phyloP scores from a whole-genome alignment of 2,329 filamentous ascomycete genomes.

The Emericellopsis atlantica region DNA sequence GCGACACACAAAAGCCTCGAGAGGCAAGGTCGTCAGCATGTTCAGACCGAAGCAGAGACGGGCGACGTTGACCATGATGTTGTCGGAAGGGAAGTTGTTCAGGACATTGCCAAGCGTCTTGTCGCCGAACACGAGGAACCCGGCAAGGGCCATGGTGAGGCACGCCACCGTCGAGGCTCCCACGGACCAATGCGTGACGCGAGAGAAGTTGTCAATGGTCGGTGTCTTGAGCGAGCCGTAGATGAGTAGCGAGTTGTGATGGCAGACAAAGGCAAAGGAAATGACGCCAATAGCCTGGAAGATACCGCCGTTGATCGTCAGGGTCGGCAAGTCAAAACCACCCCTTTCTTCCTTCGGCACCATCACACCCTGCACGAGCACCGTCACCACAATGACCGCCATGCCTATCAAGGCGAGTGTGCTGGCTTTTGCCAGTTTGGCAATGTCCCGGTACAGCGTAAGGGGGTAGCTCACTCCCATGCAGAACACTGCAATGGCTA shows the following conservation, averaged over 20 bases:
- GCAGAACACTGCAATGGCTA: conserved; percentile 79
- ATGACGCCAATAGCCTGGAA: conserved; percentile 97
- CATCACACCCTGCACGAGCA: conserved; percentile 70
- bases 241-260: conserved; percentile 95
- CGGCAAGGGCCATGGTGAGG: conserved; percentile 73
- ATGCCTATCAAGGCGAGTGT: conserved; percentile 89
- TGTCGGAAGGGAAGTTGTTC: conserved; percentile 91
- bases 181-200: conserved; percentile 89
- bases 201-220: conserved; percentile 87
- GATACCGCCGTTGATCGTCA: conserved; percentile 76
- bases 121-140: conserved; percentile 88
- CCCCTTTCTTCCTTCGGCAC: conserved; percentile 63
- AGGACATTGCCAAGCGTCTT: conserved; percentile 89
- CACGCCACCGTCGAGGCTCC: conserved; percentile 85
- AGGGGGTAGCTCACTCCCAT: conserved; percentile 80
- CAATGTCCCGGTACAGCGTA: conserved; percentile 90
- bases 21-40: conserved; percentile 93
- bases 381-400: conserved; percentile 76
- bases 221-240: conserved; percentile 91
- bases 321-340: conserved; percentile 51
- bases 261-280: conserved; percentile 73
- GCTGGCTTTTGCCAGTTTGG: conserved; percentile 95
- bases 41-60: conserved; percentile 93
- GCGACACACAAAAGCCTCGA: conserved; percentile 94
- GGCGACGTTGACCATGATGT: conserved; percentile 87